Evolutionary conservation across 768 basidiomycete species (phyloP).

Genomic region (Lactarius hengduanensis): DNA sequence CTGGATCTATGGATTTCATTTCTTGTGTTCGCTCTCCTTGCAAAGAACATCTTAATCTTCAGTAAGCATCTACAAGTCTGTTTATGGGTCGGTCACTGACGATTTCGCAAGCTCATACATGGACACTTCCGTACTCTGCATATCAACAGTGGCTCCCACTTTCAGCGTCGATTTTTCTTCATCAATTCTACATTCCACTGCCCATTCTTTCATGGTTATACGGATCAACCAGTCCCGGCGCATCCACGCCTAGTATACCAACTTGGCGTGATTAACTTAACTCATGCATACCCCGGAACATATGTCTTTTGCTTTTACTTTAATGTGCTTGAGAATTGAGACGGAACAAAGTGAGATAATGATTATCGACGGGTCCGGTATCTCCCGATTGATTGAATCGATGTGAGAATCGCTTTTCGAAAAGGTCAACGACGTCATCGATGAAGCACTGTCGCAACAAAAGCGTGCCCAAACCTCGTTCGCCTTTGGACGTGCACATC

Average conservation of each 20-base stretch:
- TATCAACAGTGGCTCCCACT: slow-evolving; percentile 2
- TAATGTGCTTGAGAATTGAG: not conserved
- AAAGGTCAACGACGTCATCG: slow-evolving; percentile 20
- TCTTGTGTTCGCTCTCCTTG: slow-evolving; percentile 6
- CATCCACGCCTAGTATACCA: slow-evolving; percentile 23
- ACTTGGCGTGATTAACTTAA: slow-evolving; percentile 25
- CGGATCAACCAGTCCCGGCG: slow-evolving; percentile 22
- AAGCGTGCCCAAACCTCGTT: not conserved
- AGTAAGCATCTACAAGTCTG: not conserved
- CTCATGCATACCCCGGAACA: slow-evolving; percentile 22
- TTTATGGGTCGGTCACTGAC: not conserved
- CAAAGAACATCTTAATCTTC: slow-evolving; percentile 6
- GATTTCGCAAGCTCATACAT: slow-evolving; percentile 5
- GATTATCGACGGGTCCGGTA: not conserved
- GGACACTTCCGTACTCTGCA: slow-evolving; percentile 5
- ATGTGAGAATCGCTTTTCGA: not conserved
- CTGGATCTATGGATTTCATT: slow-evolving; percentile 14
- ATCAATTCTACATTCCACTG: slow-evolving; percentile 1
- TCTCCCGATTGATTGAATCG: not conserved
- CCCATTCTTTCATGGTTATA: slow-evolving; percentile 15
- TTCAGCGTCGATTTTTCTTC: not conserved
- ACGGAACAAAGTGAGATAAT: not conserved
- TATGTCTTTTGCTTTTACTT: not conserved
- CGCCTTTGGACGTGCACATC: slow-evolving; percentile 15
- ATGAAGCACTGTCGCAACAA: not conserved